Base-by-base conservation (phyloP, 495 filamentous ascomycete genomes). In the Wilcoxina mikolae region DNA sequence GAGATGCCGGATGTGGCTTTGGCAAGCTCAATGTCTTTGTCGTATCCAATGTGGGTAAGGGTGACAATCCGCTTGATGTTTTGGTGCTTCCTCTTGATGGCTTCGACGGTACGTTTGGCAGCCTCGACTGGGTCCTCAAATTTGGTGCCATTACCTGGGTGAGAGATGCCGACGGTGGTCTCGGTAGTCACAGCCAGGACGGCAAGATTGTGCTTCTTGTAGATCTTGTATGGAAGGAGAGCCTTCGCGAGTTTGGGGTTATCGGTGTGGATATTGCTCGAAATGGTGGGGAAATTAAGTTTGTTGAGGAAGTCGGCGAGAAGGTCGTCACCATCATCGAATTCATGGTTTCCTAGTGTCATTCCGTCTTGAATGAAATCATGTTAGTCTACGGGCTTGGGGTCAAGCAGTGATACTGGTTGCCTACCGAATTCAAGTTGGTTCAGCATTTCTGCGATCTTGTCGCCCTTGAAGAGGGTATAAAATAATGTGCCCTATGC, bases 361-460 rank as follows among this genome's bases (percentile, higher is more conserved):
- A 49, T 49, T 11, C 23, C 46, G 25, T 49, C 35, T 39, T 15
- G n/a, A n/a, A n/a, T 1, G 35, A 2, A 18, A 38, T 12, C 15
- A 39, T 39, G 35, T 39, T 5, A 39, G 35, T 18, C 4, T 39
- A 39, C 20, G 15, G 35, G 15, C 35, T 39, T 18, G 35, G 35
- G 2, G 4, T 15, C 20, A 5, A 12, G 4, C 20, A 15, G 35
- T 39, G 20, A 39, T 18, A 5, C 4, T 39, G 35, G 3, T 15
- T 39, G 2, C 54, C 69, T 74, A 57, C 76, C 72, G 54, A 80
- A 78, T 15, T 70, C 72, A 27, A 80, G 60, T 56, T 79, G 71
- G 51, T 80, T 79, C 49, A 80, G 66, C 9, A 75, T 77, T 27
- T 78, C 74, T 35, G 75, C 76, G 47, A 79, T 79, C 69, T 79